Base-by-base conservation (phyloP, 2,329 filamentous ascomycete species). In the Sclerotinia sclerotiorum region DNA sequence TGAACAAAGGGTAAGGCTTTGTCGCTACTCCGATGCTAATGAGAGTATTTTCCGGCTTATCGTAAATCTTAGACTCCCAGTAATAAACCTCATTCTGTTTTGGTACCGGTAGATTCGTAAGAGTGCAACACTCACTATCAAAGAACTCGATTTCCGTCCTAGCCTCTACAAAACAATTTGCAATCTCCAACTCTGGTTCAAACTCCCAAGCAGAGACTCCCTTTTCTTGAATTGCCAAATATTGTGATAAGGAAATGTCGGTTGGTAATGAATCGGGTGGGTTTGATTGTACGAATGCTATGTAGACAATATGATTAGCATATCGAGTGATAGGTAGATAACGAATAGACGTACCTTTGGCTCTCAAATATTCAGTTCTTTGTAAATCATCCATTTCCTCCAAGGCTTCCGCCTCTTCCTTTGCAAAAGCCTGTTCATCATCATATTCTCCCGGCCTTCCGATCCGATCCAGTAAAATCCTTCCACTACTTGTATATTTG, bases 81-180 rank as follows among this genome's bases (percentile, higher is more conserved):
- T 99, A 99, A 80, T 99, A 99, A 15, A 98, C 94, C 77, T 99
- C 95, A 77, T 99, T 99, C 78, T 99, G 95, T 78, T 99, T 99
- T 19, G 95, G 95, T 10, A 99, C 93, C 0, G 95, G 95, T 52
- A 99, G 81, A 76, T 99, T 99, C 52, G 74, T 76, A 57, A 78
- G 72, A 71, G 98, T 95, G 74, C 94, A 97, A 82, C 94, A 98
- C 79, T 97, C 95, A 2, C 93, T 95, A 80, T 99, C 95, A 77
- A 97, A 99, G 81, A 99, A 99, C 79, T 99, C 95, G 72, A 99
- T 97, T 79, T 99, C 95, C 15, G 95, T 99, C 73, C 95, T 88
- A 52, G 83, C 94, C 80, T 99, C 94, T 72, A 99, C 95, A 78
- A 99, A 99, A 80, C 95, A 99, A 80, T 98, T 98, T 73, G 95